Conservation (phyloP, 148 eudicot genomes). For the Nepenthes gracilis region DNA sequence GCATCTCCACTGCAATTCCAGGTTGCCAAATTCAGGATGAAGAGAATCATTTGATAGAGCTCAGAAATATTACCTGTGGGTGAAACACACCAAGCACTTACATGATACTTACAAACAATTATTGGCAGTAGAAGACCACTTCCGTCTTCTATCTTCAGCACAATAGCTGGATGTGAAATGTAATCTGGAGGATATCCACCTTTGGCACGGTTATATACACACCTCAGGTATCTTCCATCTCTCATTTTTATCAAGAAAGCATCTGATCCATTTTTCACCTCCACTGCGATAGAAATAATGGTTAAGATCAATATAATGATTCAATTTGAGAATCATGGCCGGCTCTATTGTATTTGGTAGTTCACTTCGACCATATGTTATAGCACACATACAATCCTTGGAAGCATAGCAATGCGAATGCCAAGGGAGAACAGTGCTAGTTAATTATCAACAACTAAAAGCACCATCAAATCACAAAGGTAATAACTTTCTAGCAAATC, state of each 20-base stretch:
- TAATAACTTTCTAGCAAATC: too few relatives aligned
- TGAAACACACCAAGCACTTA: neutral
- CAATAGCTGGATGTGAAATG: slow-evolving; percentile 93
- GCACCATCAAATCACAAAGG: too few relatives aligned
- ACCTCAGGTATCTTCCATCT: slow-evolving; percentile 75
- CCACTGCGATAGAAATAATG: slow-evolving; percentile 33
- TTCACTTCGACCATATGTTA: neutral
- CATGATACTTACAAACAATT: slow-evolving; percentile 62
- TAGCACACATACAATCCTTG: too few relatives aligned
- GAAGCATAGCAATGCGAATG: too few relatives aligned
- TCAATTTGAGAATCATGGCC: neutral
- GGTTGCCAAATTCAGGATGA: slow-evolving; percentile 2
- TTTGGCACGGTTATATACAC: slow-evolving; percentile 71
- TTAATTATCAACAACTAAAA: too few relatives aligned
- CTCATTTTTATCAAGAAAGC: slow-evolving; percentile 85
- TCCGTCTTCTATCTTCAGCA: slow-evolving; percentile 89
- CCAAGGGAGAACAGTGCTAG: too few relatives aligned
- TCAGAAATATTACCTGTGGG: neutral
- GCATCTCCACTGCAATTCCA: slow-evolving; percentile 75
- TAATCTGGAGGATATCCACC: slow-evolving; percentile 77
- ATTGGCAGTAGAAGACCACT: slow-evolving; percentile 84
- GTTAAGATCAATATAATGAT: neutral
- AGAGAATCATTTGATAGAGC: neutral
- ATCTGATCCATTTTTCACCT: slow-evolving; percentile 75
- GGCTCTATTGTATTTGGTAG: neutral